These are phyloP conservation scores for Vaccinium vitisidaea DNA, from an alignment of 148 eudicot genomes.

Conservation along the genomic window DNA sequence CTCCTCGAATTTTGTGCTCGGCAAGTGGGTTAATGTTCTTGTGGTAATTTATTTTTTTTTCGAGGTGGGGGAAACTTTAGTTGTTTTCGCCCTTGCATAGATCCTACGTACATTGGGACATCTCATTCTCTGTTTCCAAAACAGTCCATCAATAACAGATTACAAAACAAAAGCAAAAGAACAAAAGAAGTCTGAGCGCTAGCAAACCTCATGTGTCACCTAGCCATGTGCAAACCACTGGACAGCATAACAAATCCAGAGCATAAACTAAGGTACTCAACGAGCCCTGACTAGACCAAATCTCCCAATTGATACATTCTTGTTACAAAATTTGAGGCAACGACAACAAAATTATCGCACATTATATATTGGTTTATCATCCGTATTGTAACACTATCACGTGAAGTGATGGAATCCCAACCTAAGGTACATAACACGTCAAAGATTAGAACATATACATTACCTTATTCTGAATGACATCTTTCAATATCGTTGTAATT, in stretches of 20 bases:
- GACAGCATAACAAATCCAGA: not conserved
- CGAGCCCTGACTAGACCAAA: not conserved
- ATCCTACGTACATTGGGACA: not conserved
- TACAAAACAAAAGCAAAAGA: not conserved
- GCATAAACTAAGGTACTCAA: slow-evolving; percentile 10
- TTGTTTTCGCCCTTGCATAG: not conserved
- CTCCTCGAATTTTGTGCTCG: not conserved
- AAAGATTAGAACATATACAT: not conserved
- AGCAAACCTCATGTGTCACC: not conserved
- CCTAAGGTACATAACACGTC: not conserved
- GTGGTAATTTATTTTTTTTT: not conserved
- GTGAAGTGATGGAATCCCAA: not conserved
- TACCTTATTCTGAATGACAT: slow-evolving; percentile 98
- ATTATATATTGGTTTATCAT: not conserved
- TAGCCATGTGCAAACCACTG: not conserved
- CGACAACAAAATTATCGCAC: not conserved
- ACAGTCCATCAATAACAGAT: not conserved
- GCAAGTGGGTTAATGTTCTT: not conserved
- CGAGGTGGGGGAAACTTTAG: not conserved
- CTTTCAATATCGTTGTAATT: slow-evolving; percentile 90
- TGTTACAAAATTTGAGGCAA: not conserved
- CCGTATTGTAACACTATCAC: not conserved
- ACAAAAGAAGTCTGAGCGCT: not conserved
- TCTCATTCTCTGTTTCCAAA: not conserved
- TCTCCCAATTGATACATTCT: not conserved